Conservation (phyloP, 2,329 filamentous ascomycete species). For the Pseudogymnoascus sp. region DNA sequence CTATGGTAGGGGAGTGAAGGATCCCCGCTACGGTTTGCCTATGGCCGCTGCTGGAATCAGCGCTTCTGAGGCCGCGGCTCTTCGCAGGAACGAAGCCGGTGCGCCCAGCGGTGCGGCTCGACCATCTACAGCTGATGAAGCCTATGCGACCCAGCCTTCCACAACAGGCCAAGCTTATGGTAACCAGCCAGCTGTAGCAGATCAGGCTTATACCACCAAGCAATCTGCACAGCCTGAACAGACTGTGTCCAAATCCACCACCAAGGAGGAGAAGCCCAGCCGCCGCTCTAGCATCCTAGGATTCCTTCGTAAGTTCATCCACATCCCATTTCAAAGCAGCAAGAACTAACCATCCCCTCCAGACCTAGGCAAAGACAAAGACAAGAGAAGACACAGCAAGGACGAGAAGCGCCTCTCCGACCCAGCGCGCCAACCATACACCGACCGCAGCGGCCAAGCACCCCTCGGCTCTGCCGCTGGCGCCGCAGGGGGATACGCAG, state of each 20-base stretch:
- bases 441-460: conserved; percentile 12
- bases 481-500: conserved; percentile 5
- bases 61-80: neutral
- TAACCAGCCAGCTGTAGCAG: neutral
- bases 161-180: neutral
- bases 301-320: conserved; percentile 21
- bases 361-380: conserved; percentile 23
- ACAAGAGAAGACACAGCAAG: conserved; percentile 17
- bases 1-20: neutral
- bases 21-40: neutral
- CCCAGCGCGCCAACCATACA: neutral
- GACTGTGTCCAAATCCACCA: conserved; percentile 13
- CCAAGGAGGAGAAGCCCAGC: conserved; percentile 12
- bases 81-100: neutral
- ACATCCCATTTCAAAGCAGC: neutral
- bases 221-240: conserved; percentile 14
- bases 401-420: neutral
- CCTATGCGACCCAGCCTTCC: neutral
- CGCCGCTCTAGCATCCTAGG: conserved; percentile 19
- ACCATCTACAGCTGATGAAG: neutral
- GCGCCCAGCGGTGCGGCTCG: neutral
- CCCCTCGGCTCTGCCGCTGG: conserved; percentile 20
- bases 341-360: conserved; percentile 8
- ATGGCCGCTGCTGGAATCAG: neutral
- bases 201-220: conserved; percentile 9